Percentiles rank a stretch among this genome's conserved stretches.
Evolutionary conservation across 2,329 filamentous ascomycete species (phyloP).

Genomic region (Coniochaeta prunicola): DNA sequence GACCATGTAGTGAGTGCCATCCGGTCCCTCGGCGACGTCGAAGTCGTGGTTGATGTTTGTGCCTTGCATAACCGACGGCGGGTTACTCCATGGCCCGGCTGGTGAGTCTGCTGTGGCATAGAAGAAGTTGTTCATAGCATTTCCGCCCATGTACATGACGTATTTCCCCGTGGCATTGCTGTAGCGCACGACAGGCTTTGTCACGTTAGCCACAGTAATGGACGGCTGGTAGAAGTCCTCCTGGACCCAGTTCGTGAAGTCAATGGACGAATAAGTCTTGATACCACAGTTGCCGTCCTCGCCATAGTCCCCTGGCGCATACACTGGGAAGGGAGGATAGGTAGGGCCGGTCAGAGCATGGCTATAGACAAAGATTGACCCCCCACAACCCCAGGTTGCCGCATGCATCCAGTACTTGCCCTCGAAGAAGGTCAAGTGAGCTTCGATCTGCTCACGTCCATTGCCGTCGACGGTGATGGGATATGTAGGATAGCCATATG

Average conservation of each 20-base stretch:
- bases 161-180: slow-evolving; percentile 3
- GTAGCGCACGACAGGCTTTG: slow-evolving; percentile 3
- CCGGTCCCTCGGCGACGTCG: neutral
- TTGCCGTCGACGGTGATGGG: slow-evolving; percentile 1
- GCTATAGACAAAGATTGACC: neutral
- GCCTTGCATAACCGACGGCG: neutral
- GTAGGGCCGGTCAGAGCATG: neutral
- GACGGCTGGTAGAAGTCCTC: slow-evolving; percentile 2
- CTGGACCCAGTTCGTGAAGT: neutral
- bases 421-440: slow-evolving; percentile 1
- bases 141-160: slow-evolving; percentile 1
- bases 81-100: slow-evolving; percentile 1
- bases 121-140: neutral
- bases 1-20: neutral
- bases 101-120: neutral
- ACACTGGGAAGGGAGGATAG: neutral
- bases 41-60: slow-evolving; percentile 1
- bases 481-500: neutral
- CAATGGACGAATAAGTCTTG: neutral
- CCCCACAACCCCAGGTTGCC: slow-evolving; percentile 2
- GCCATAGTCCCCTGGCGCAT: neutral
- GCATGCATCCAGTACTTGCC: slow-evolving; percentile 3
- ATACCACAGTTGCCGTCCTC: slow-evolving; percentile 1
- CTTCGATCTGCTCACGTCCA: neutral
- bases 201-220: slow-evolving; percentile 1